Evolutionary conservation across 176 grass and related monocot species (phyloP).

Genomic region (Lolium multiflorum): DNA sequence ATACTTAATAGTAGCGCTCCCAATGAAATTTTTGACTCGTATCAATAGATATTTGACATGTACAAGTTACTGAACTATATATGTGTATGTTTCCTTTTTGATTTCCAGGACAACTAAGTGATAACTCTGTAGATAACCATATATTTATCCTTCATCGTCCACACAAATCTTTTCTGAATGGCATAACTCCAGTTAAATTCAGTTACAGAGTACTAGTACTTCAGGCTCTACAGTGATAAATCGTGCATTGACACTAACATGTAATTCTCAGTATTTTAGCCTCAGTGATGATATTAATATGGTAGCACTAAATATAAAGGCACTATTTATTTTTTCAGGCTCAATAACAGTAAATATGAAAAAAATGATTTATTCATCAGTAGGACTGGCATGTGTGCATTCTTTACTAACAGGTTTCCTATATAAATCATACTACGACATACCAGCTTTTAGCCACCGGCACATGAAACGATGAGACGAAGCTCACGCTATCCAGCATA

Average conservation of each 20-base stretch:
- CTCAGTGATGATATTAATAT: not conserved
- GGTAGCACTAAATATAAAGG: constrained; percentile 14
- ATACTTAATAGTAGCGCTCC: not conserved
- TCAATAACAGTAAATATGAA: not conserved
- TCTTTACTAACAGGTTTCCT: not conserved
- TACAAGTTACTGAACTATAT: not conserved
- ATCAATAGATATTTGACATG: not conserved
- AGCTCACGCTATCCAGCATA: constrained; percentile 35
- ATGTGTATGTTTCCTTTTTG: not conserved
- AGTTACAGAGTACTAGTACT: not conserved
- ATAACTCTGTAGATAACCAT: not conserved
- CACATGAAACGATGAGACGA: constrained; percentile 39
- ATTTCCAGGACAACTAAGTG: not conserved
- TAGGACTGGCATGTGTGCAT: not conserved
- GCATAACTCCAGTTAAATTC: not conserved
- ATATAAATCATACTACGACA: not conserved
- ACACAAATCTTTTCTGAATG: constrained; percentile 11
- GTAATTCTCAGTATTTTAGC: not conserved
- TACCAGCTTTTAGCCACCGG: constrained; percentile 53
- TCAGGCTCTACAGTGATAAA: not conserved
- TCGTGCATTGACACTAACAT: not conserved
- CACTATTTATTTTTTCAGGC: not conserved
- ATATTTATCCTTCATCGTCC: not conserved
- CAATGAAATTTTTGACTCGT: not conserved
- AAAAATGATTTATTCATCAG: not conserved